These are phyloP conservation scores for Stagonosporopsis chrysanthemi DNA, from an alignment of 2,329 filamentous ascomycete species.

Conservation along the genomic window DNA sequence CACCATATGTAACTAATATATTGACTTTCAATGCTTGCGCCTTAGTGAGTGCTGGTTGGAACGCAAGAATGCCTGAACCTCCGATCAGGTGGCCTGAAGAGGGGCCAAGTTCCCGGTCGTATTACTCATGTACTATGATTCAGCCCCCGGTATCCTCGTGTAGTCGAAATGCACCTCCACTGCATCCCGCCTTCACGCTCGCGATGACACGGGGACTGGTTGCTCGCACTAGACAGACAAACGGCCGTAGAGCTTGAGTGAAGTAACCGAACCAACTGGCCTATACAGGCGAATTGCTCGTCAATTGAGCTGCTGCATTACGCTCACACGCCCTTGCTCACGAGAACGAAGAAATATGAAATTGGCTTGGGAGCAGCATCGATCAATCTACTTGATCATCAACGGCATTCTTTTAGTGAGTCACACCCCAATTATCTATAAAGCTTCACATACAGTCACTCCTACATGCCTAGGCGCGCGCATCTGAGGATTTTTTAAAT, in stretches of 20 bases:
- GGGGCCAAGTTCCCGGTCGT: not conserved
- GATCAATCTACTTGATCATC: not conserved
- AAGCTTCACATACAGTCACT: not conserved
- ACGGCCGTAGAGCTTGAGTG: no score
- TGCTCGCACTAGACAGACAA: no score
- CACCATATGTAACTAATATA: not conserved
- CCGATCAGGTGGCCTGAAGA: not conserved
- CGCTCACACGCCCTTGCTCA: not conserved
- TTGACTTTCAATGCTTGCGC: not conserved
- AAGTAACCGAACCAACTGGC: no score
- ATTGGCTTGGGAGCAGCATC: not conserved
- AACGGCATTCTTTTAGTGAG: not conserved
- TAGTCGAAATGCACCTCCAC: no score
- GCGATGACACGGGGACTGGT: no score
- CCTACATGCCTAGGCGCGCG: not conserved
- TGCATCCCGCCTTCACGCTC: no score
- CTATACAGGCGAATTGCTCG: not conserved
- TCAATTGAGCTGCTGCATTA: not conserved
- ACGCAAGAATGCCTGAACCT: not conserved
- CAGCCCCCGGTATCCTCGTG: not conserved
- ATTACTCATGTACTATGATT: not conserved
- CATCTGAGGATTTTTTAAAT: not conserved
- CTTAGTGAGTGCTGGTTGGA: not conserved
- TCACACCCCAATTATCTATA: not conserved
- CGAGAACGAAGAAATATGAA: not conserved